These are phyloP conservation scores for Lophiotrema nucula DNA, from an alignment of 495 filamentous ascomycete genomes.

Conservation along the genomic window DNA sequence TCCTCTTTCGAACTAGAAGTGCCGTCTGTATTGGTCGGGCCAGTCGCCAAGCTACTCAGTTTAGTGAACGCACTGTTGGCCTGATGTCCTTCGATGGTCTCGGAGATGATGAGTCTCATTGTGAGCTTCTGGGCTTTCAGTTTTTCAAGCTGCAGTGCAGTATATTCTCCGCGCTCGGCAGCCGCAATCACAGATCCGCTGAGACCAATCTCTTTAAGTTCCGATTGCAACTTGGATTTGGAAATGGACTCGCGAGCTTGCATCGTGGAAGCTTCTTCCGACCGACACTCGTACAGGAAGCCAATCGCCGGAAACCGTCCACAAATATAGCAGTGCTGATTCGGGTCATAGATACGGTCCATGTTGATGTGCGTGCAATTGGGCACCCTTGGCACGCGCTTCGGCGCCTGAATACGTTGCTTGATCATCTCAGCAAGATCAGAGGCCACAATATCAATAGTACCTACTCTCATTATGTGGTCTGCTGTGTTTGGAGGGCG, in stretches of 20 bases:
- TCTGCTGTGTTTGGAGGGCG: background rate
- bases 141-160: conserved; percentile 46
- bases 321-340: conserved; percentile 54
- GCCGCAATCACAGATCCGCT: conserved; percentile 45
- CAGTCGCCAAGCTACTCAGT: background rate
- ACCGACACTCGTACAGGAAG: conserved; percentile 66
- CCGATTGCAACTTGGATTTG: background rate
- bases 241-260: background rate
- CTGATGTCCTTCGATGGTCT: conserved; percentile 5
- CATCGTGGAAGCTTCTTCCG: conserved; percentile 46
- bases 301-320: conserved; percentile 49
- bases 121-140: conserved; percentile 44
- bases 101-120: conserved; percentile 31
- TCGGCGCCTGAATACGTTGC: conserved; percentile 7
- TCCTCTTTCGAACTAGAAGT: background rate
- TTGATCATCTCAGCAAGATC: conserved; percentile 16
- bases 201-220: conserved; percentile 39
- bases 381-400: conserved; percentile 22
- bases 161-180: conserved; percentile 53
- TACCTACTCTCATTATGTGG: conserved; percentile 27
- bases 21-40: conserved; percentile 9
- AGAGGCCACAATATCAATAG: background rate
- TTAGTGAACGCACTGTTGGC: background rate
- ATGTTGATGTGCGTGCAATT: conserved; percentile 61
- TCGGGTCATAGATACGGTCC: conserved; percentile 51